Base-by-base conservation (phyloP, 257 asterid genomes). In the Avicennia marina region DNA sequence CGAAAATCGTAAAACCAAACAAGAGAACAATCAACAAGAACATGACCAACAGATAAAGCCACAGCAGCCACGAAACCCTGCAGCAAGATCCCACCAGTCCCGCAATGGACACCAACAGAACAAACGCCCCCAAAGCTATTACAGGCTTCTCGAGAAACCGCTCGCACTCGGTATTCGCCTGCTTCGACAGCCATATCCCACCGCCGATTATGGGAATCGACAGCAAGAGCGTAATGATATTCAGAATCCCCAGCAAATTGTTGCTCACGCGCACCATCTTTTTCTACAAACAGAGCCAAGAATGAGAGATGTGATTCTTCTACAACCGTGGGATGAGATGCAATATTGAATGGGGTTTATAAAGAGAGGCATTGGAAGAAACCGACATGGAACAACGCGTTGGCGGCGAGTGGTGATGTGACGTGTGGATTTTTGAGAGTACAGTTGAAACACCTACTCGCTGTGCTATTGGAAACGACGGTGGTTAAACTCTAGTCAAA, bases 51-150 rank as follows among this genome's bases (percentile, higher is more conserved):
- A 91, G 74, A 32, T 91, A 88, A 0, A 85, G 36, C 96, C 96
- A 91, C 17, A 91, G 62, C 19, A 91, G 83, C 89, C 95, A 85
- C 0, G 95, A 52, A 0, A 91, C 88, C 33, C 81, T 70, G 75
- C 94, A 87, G 59, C 87, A 91, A 3, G 96, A 72, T 1, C 98
- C 98, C 4, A 91, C 72, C 9, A 91, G 19, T 0, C 98, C 98
- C 1, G 96, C 94, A 29, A 91, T 53, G 20, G 98, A 91, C 11
- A 91, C 86, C 19, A 85, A 40, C 20, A 91, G 46, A 21, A 91
- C 26, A 69, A 91, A 85, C 2, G 78, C 95, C 1, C 98, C 98
- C 17, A 91, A 25, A 11, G 78, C 94, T 38, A 91, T 83, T 7
- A 84, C 72, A 1, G 95, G 95, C 67, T 38, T 76, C n/a, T 87